Percentiles rank a stretch among this genome's conserved stretches.
These are phyloP conservation scores for Marsdenia floribunda DNA, from an alignment of 257 asterid species.

Conservation along the genomic window DNA sequence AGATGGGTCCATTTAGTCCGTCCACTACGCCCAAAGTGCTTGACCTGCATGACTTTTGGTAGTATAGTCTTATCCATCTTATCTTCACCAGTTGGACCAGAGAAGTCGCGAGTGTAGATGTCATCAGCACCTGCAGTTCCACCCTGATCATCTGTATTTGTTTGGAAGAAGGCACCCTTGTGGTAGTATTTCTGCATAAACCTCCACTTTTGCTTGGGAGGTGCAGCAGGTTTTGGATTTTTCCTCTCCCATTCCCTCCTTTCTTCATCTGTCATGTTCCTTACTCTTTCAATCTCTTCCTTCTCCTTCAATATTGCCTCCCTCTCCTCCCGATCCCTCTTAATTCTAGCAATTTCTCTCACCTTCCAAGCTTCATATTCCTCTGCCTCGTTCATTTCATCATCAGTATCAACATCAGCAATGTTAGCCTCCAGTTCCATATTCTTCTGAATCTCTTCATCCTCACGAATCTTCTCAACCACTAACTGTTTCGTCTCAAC, in stretches of 20 bases:
- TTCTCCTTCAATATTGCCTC: constrained; percentile 77
- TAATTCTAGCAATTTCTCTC: constrained; percentile 91
- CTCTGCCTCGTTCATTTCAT: constrained; percentile 85
- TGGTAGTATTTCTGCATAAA: constrained; percentile 98
- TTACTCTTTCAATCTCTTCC: constrained; percentile 87
- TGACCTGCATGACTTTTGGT: constrained; percentile 97
- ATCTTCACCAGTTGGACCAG: constrained; percentile 94
- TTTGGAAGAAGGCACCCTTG: constrained; percentile 94
- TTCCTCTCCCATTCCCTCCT: constrained; percentile 96
- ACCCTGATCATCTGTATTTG: constrained; percentile 53
- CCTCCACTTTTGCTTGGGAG: constrained; percentile 62
- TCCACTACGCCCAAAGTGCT: constrained; percentile 96
- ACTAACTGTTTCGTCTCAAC: constrained; percentile 72
- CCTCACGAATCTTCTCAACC: constrained; percentile 83
- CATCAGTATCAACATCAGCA: constrained; percentile 92
- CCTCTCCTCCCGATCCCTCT: constrained; percentile 89
- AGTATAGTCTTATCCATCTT: constrained; percentile 77
- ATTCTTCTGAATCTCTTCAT: constrained; percentile 70
- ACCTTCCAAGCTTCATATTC: constrained; percentile 96
- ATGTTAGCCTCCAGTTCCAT: constrained; percentile 61
- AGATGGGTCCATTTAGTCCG: constrained; percentile 97
- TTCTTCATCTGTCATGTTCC: constrained; percentile 97
- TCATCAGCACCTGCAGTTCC: constrained; percentile 61
- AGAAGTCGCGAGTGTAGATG: constrained; percentile 69
- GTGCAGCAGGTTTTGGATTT: constrained; percentile 57